Evolutionary conservation across 1,284 basidiomycete genomes (phyloP), one percentile per base, ranked within the genome.

Genomic region (Ustilago shanxiensis): DNA sequence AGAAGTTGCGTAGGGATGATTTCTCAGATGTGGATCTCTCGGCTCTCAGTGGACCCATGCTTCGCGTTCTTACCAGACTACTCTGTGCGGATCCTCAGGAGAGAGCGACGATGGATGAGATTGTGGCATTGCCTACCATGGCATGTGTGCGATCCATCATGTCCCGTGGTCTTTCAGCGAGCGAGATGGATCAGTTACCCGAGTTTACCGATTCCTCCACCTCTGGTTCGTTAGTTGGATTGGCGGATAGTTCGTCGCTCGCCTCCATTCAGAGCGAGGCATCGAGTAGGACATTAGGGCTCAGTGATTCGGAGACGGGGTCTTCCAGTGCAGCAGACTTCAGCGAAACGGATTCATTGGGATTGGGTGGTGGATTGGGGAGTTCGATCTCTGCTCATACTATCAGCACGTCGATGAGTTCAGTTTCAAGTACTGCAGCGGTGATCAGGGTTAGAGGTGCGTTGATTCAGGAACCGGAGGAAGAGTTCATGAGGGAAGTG

Each of bases 1-100:
- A 97, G 82, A 92, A 93, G 78, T 89, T 99, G 47, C 92, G 97
- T 56, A 91, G 91, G 66, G 93, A 97, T 87, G 94, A 99, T 87
- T 95, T 98, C 84, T 91, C 91, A 54, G 94, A 95, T 83, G 92
- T 98, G 60, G 92, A 95, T 85, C 87, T 90, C 2, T 86, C 88
- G 10, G 89, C 90, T n/a, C 90, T 92, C 28, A 83, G 79, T 55
- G 79, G 81, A 6, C 71, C 82, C 16, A 69, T 86, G 59, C 70
- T 82, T 33, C 56, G 78, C 11, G 55, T 86, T 49, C 78, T 87
- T 26, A 72, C 71, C 31, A 55, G 66, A 22, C 60, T 83, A 56
- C 67, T 85, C 13, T 56, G 59, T 18, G 79, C 80, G 8, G 62
- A 80, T 39, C 72, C 83, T 6, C 63, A 74, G 50, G 31, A 71